Percentiles rank a stretch among this genome's conserved stretches.
Evolutionary conservation across 352 stramenopile genomes (phyloP).

Genomic region (Phytophthora macrochlamydospora): DNA sequence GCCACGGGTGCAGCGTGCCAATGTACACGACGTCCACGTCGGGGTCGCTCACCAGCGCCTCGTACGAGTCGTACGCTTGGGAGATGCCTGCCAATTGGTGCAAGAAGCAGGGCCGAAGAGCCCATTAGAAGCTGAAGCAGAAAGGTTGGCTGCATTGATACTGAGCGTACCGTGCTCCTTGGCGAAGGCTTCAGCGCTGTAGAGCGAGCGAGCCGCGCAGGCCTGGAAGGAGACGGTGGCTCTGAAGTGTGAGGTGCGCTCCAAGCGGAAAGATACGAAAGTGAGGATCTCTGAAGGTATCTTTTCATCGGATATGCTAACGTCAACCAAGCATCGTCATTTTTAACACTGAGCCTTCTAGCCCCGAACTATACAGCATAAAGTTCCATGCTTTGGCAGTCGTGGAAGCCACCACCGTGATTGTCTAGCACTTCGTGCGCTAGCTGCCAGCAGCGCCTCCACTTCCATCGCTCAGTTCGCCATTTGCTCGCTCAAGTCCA

Average conservation of each 20-base stretch:
- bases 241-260: too few species aligned
- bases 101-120: background rate
- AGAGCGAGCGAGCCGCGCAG: constrained; percentile 53
- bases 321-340: too few species aligned
- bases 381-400: too few species aligned
- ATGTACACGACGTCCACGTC: constrained; percentile 89
- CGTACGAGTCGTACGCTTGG: constrained; percentile 75
- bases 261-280: background rate
- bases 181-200: constrained; percentile 50
- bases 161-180: constrained; percentile 43
- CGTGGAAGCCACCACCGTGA: too few species aligned
- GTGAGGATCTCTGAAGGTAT: background rate
- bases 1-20: constrained; percentile 39
- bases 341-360: too few species aligned
- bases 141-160: constrained; percentile 10
- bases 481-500: too few species aligned
- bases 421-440: too few species aligned
- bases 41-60: constrained; percentile 71
- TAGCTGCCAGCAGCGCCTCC: too few species aligned
- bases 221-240: constrained; percentile 29
- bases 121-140: background rate
- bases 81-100: constrained; percentile 30
- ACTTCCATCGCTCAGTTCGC: too few species aligned
- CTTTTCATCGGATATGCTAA: too few species aligned
- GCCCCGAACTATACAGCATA: too few species aligned